Percentiles rank a stretch among this genome's conserved stretches.
Evolutionary conservation across 2,329 filamentous ascomycete genomes (phyloP).

Genomic region (Aspergillus pseudotamarii): DNA sequence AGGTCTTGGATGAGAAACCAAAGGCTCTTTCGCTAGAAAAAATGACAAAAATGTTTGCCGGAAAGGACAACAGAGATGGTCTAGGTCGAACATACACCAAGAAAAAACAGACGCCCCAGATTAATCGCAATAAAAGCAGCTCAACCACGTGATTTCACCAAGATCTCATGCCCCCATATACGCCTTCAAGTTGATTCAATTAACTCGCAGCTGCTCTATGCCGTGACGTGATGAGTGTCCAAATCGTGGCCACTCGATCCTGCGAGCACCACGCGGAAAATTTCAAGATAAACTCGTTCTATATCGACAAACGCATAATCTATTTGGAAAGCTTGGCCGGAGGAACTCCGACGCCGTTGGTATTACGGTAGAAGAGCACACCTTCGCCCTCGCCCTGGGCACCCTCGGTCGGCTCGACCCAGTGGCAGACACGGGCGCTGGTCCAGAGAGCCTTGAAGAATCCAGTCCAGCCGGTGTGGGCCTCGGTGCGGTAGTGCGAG

Average conservation of each 20-base stretch:
- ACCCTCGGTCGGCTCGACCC: slow-evolving; percentile 88
- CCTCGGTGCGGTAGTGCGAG: slow-evolving; percentile 86
- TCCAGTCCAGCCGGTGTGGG: slow-evolving; percentile 72
- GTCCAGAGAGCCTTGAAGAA: slow-evolving; percentile 85
- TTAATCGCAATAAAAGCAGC: not conserved
- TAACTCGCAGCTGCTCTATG: slow-evolving; percentile 12
- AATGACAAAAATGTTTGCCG: not conserved
- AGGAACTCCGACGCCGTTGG: slow-evolving; percentile 76
- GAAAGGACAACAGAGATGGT: not conserved
- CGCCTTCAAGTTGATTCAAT: slow-evolving; percentile 9
- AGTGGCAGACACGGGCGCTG: slow-evolving; percentile 86
- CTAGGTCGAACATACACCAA: not conserved
- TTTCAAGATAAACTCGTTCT: slow-evolving; percentile 18
- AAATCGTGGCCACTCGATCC: slow-evolving; percentile 27
- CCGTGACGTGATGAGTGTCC: slow-evolving; percentile 10
- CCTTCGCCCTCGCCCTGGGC: slow-evolving; percentile 79
- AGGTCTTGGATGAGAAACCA: not conserved
- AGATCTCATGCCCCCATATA: slow-evolving; percentile 6
- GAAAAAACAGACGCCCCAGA: not conserved
- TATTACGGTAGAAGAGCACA: slow-evolving; percentile 93
- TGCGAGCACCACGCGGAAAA: slow-evolving; percentile 25
- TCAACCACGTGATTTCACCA: slow-evolving; percentile 16
- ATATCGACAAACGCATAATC: slow-evolving; percentile 18
- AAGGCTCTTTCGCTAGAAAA: not conserved
- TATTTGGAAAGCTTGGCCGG: slow-evolving; percentile 49